A percentile compares a stretch with the other conserved stretches of the same genome.
These are phyloP conservation scores for Suillus lakei DNA, from an alignment of 768 basidiomycete species.

Conservation along the genomic window DNA sequence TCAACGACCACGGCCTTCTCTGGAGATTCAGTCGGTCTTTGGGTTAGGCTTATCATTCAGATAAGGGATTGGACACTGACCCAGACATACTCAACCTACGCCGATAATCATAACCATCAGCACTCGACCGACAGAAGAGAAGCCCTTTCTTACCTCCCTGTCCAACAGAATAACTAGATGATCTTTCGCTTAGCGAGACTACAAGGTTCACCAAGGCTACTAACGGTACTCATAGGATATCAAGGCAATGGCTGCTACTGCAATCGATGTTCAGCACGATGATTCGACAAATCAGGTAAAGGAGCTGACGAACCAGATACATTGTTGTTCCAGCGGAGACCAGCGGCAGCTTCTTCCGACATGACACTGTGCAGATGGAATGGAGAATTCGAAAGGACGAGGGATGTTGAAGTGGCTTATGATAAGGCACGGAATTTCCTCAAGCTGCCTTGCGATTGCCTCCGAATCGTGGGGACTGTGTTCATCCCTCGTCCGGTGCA, in stretches of 20 bases:
- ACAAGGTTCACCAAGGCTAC: neutral
- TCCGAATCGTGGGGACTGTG: neutral
- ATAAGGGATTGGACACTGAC: neutral
- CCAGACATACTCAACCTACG: conserved; percentile 3
- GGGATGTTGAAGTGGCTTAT: neutral
- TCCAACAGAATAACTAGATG: neutral
- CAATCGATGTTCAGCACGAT: neutral
- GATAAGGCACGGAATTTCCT: neutral
- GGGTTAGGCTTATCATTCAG: neutral
- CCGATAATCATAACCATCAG: neutral
- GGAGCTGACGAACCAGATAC: neutral
- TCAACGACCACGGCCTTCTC: neutral
- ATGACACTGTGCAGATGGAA: neutral
- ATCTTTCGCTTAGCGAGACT: neutral
- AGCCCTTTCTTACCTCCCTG: neutral
- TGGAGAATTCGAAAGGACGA: neutral
- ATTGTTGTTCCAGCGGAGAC: conserved; percentile 3
- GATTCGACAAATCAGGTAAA: neutral
- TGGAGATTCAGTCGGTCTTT: neutral
- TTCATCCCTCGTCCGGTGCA: neutral
- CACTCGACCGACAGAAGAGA: too few species aligned
- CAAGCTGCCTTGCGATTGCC: neutral
- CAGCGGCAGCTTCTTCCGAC: neutral
- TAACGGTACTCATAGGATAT: conserved; percentile 5
- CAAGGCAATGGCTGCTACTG: neutral